phyloP scores from a whole-genome alignment of 208 protist species.

The Hexamita inflata region DNA sequence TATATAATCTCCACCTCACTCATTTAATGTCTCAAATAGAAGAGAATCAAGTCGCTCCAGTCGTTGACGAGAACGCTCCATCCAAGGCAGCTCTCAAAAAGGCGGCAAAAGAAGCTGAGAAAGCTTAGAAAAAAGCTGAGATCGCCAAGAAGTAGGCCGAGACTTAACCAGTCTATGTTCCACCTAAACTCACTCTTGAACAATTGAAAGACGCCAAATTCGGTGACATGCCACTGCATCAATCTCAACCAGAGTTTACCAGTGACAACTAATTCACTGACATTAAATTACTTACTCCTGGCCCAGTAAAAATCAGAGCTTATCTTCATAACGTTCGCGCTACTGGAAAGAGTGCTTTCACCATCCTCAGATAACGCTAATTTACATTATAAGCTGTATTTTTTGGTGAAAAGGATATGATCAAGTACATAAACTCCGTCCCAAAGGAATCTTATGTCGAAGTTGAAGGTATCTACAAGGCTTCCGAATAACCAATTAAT shows the following conservation, averaged over 20 bases:
- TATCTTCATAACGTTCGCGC: neutral
- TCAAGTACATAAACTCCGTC: slow-evolving; percentile 22
- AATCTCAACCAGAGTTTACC: neutral
- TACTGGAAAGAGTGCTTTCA: slow-evolving; percentile 25
- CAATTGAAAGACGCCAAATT: neutral
- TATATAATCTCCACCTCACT: no score
- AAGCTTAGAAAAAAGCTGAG: no score
- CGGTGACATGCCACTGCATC: slow-evolving; percentile 18
- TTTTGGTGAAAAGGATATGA: neutral
- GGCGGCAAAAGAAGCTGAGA: neutral
- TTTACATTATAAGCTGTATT: slow-evolving; percentile 1
- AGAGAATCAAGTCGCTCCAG: no score
- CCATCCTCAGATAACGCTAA: slow-evolving; percentile 7
- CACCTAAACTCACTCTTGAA: slow-evolving; percentile 1
- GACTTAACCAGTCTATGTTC: neutral
- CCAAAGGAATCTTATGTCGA: slow-evolving; percentile 23
- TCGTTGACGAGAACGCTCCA: no score
- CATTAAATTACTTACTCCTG: neutral
- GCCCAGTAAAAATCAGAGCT: neutral
- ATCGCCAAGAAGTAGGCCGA: no score
- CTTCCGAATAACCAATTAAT: slow-evolving; percentile 17
- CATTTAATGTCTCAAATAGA: no score
- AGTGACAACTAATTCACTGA: neutral
- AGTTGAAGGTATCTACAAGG: neutral
- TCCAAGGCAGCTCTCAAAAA: slow-evolving; percentile 28